Percentiles rank a stretch among this genome's conserved stretches.
Evolutionary conservation across 2,329 filamentous ascomycete species (phyloP).

Genomic region (Fusarium multiceps): DNA sequence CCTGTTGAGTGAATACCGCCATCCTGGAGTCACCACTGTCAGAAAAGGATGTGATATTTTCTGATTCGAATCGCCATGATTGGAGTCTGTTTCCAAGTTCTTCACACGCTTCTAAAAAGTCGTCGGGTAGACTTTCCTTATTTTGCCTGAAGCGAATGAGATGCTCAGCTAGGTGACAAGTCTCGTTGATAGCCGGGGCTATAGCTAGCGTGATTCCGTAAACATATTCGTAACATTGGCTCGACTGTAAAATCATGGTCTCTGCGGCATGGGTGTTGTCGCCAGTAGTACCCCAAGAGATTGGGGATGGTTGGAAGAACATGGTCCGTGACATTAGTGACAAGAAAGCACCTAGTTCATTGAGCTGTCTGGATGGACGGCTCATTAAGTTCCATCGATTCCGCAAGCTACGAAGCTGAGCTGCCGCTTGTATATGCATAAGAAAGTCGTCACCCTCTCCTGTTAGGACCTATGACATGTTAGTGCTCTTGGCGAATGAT

Average conservation of each 20-base stretch:
- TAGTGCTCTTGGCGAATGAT: neutral
- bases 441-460: slow-evolving; percentile 2
- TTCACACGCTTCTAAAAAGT: neutral
- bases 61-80: neutral
- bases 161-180: neutral
- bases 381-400: neutral
- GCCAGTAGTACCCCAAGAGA: neutral
- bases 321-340: neutral
- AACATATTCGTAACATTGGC: neutral
- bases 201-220: neutral
- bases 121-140: neutral
- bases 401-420: neutral
- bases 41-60: neutral
- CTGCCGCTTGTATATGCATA: neutral
- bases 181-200: neutral
- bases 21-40: neutral
- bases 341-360: neutral
- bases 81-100: neutral
- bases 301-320: neutral
- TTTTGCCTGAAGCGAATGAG: neutral
- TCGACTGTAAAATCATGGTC: neutral
- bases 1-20: neutral
- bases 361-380: neutral
- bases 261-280: neutral
- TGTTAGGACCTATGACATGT: neutral